Conservation (phyloP, 208 protist species). For the Leishmania tropica region DNA sequence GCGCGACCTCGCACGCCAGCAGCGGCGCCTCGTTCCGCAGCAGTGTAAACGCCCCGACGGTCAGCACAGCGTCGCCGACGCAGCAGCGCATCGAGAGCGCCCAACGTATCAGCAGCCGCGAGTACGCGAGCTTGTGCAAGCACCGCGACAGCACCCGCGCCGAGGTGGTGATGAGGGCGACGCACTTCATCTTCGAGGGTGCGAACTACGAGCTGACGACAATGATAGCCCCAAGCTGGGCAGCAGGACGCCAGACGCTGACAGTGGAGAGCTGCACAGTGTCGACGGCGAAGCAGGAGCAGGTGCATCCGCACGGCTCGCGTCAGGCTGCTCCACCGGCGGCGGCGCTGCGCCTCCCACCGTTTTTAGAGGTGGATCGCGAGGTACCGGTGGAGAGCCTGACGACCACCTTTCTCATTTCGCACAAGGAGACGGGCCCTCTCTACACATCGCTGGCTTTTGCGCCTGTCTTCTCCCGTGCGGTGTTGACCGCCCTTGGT, state of each 20-base stretch:
- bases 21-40: slow-evolving; percentile 21
- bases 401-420: slow-evolving; percentile 67
- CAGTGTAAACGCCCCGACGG: background rate
- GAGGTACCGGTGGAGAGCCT: slow-evolving; percentile 69
- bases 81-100: slow-evolving; percentile 51
- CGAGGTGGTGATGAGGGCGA: slow-evolving; percentile 52
- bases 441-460: slow-evolving; percentile 81
- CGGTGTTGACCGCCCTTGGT: slow-evolving; percentile 31
- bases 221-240: slow-evolving; percentile 59
- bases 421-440: slow-evolving; percentile 62
- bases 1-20: slow-evolving; percentile 14
- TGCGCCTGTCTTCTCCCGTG: slow-evolving; percentile 66
- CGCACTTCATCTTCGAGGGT: slow-evolving; percentile 66
- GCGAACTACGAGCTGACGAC: slow-evolving; percentile 70
- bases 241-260: slow-evolving; percentile 62
- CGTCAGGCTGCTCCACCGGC: slow-evolving; percentile 1
- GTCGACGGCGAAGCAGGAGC: background rate
- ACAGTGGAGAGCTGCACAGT: slow-evolving; percentile 44
- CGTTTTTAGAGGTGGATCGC: slow-evolving; percentile 70
- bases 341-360: slow-evolving; percentile 38
- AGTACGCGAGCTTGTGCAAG: slow-evolving; percentile 67
- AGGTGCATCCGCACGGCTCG: background rate
- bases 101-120: slow-evolving; percentile 72
- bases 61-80: slow-evolving; percentile 4
- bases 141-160: slow-evolving; percentile 52